Evolutionary conservation across 1,284 basidiomycete genomes (phyloP).

Genomic region (Rhizoctonia solani): DNA sequence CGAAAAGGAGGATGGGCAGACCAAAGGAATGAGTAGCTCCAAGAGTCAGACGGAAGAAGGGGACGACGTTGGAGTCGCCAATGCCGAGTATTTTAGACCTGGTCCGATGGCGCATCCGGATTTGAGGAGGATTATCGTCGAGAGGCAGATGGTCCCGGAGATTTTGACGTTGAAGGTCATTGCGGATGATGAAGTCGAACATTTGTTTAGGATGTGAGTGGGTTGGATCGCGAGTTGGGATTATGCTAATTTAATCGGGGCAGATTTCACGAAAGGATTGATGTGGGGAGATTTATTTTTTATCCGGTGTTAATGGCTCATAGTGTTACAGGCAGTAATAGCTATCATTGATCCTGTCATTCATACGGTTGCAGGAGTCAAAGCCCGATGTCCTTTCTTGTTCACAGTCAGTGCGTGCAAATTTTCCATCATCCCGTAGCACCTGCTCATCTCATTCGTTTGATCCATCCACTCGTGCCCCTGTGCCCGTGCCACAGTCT

Average conservation of each 20-base stretch:
- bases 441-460: no score
- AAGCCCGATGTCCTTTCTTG: constrained; percentile 76
- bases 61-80: constrained; percentile 65
- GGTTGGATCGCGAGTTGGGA: not conserved
- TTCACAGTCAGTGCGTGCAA: constrained; percentile 71
- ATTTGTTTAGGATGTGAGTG: constrained; percentile 79
- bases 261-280: constrained; percentile 72
- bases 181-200: constrained; percentile 77
- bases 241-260: not conserved
- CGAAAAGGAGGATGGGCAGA: constrained; percentile 9
- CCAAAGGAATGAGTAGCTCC: not conserved
- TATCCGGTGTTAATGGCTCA: not conserved
- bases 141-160: constrained; percentile 76
- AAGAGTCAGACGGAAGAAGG: constrained; percentile 26
- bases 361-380: constrained; percentile 74
- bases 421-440: not conserved
- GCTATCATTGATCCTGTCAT: constrained; percentile 72
- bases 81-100: constrained; percentile 67
- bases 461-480: no score
- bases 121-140: constrained; percentile 72
- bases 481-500: no score
- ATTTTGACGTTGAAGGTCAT: constrained; percentile 81
- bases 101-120: constrained; percentile 67
- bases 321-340: constrained; percentile 63
- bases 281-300: constrained; percentile 54